phyloP scores from a whole-genome alignment of 257 asterid genomes.

The Leonotis leonurus region DNA sequence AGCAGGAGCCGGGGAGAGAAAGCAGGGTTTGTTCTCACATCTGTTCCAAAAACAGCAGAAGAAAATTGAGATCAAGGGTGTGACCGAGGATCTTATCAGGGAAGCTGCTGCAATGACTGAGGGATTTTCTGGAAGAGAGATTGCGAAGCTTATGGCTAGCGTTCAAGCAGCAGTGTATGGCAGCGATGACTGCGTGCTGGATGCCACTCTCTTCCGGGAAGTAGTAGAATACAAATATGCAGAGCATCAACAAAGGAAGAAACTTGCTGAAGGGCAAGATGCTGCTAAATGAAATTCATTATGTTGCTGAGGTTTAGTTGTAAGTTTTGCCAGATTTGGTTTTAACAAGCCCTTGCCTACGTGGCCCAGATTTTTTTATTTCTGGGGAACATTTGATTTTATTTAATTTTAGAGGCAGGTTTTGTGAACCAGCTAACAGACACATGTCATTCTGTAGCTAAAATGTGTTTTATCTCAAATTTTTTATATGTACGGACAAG shows the following conservation, averaged over 20 bases:
- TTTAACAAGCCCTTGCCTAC: background rate
- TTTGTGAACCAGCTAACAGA: background rate
- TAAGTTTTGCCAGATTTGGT: background rate
- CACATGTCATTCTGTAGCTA: constrained; percentile 1
- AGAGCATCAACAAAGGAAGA: constrained; percentile 76
- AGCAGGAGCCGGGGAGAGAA: constrained; percentile 63
- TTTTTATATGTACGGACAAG: too few relatives aligned
- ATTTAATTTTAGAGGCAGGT: background rate
- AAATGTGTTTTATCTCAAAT: too few relatives aligned
- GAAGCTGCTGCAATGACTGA: constrained; percentile 74
- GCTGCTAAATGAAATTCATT: constrained; percentile 24
- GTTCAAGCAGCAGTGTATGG: constrained; percentile 93
- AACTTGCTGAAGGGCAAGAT: constrained; percentile 37
- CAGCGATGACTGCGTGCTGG: constrained; percentile 68
- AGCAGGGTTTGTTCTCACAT: constrained; percentile 48
- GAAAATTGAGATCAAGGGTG: constrained; percentile 64
- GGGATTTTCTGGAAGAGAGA: constrained; percentile 89
- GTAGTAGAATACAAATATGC: constrained; percentile 73
- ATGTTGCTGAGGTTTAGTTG: background rate
- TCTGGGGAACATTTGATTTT: background rate
- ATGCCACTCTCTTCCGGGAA: constrained; percentile 63
- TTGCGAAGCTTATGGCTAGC: constrained; percentile 87
- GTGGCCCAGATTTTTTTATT: constrained; percentile 18
- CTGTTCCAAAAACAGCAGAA: constrained; percentile 55
- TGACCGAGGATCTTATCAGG: constrained; percentile 58